Conservation (phyloP, 2,329 filamentous ascomycete species). For the Dothiorella sarmentorum region DNA sequence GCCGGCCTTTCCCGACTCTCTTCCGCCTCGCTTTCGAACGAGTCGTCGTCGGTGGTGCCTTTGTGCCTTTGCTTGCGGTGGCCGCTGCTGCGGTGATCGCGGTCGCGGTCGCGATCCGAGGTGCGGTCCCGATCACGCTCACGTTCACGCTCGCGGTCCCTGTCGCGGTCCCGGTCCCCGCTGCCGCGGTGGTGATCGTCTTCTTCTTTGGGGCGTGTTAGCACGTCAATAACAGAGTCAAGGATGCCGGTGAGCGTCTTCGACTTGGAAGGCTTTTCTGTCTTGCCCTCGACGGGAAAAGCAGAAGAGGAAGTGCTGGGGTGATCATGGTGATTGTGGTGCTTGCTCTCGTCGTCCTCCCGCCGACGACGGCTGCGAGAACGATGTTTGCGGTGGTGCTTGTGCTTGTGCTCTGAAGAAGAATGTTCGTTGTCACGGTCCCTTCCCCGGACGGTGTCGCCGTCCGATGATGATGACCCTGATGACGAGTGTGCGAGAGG, state of each 20-base stretch:
- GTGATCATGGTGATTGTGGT: not conserved
- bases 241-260: not conserved
- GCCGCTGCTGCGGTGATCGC: constrained; percentile 9
- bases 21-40: not conserved
- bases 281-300: no score
- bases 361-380: not conserved
- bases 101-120: not conserved
- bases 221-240: constrained; percentile 9
- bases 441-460: not conserved
- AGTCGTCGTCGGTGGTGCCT: constrained; percentile 13
- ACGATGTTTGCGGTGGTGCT: constrained; percentile 1
- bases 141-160: not conserved
- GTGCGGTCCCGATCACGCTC: not conserved
- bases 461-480: constrained; percentile 2
- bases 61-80: constrained; percentile 5
- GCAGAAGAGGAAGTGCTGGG: constrained; percentile 1
- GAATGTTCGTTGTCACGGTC: not conserved
- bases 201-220: constrained; percentile 17
- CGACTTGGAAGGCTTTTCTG: not conserved
- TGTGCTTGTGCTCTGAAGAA: constrained; percentile 1
- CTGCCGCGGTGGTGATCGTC: not conserved
- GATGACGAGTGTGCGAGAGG: constrained; percentile 6
- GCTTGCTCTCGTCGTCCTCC: not conserved
- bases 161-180: not conserved
- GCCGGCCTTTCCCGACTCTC: not conserved